Conservation (phyloP, 345 rosid species). For the Eucalyptus cloeziana region DNA sequence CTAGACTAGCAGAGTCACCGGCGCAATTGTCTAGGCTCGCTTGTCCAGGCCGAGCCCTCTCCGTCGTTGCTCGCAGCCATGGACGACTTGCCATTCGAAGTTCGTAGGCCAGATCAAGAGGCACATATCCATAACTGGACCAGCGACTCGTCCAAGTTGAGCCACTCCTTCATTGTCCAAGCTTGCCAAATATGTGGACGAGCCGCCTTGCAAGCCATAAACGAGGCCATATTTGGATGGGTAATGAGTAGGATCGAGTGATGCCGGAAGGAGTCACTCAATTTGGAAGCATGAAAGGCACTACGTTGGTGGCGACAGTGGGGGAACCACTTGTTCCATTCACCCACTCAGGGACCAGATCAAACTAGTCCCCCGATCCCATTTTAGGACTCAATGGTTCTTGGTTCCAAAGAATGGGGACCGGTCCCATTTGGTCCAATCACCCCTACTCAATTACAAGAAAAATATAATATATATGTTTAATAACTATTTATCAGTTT, state of each 20-base stretch:
- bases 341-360: too few relatives aligned
- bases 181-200: background rate
- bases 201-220: background rate
- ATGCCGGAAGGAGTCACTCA: background rate
- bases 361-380: too few relatives aligned
- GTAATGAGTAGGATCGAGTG: background rate
- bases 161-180: background rate
- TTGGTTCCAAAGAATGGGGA: too few relatives aligned
- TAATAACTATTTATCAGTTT: too few relatives aligned
- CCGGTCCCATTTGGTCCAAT: accelerated
- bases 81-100: background rate
- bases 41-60: too few relatives aligned
- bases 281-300: background rate
- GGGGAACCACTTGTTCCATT: background rate
- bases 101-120: background rate
- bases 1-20: background rate
- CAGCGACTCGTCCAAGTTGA: background rate
- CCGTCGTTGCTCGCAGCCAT: too few relatives aligned
- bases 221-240: background rate
- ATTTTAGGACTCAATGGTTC: too few relatives aligned
- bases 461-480: too few relatives aligned
- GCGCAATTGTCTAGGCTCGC: background rate
- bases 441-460: background rate
- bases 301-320: background rate
- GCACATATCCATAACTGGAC: background rate